Evolutionary conservation across 2,329 filamentous ascomycete species (phyloP).

Genomic region (Ophiostoma pallidulum): DNA sequence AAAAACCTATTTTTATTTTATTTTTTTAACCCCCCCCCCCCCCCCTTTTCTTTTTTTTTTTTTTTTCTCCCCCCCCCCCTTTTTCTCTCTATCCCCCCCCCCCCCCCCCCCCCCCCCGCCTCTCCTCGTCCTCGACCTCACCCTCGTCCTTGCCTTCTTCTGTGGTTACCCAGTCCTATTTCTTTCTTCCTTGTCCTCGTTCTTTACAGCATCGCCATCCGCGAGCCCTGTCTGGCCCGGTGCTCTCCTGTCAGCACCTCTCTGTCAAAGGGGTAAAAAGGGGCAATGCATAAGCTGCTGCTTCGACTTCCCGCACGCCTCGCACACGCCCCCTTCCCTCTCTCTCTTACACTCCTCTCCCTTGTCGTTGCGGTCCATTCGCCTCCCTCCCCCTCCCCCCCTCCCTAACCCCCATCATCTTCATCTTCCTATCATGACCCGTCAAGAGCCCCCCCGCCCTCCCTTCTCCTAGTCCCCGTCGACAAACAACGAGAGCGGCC

Average conservation of each 20-base stretch:
- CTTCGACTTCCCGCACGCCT: no score
- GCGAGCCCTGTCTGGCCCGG: slow-evolving; percentile 1
- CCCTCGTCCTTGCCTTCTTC: neutral
- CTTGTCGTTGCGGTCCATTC: no score
- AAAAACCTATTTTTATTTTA: neutral
- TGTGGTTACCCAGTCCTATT: neutral
- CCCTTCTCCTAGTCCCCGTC: neutral
- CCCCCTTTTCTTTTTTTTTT: neutral
- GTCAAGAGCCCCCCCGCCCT: neutral
- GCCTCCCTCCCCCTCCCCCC: no score
- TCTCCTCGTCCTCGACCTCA: neutral
- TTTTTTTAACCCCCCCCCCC: neutral
- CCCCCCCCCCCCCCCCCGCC: neutral
- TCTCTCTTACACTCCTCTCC: neutral
- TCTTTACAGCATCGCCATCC: slow-evolving; percentile 3
- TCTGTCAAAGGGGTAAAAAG: slow-evolving; percentile 6
- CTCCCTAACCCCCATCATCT: no score
- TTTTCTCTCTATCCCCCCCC: neutral
- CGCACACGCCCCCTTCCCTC: slow-evolving; percentile 13
- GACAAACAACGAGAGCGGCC: neutral
- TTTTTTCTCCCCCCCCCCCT: neutral
- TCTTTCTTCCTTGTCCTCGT: slow-evolving; percentile 11
- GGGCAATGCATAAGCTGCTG: slow-evolving; percentile 12
- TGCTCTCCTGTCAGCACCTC: slow-evolving; percentile 1
- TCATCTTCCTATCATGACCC: slow-evolving; percentile 2